Evolutionary conservation across 352 stramenopile species (phyloP).

Genomic region (Pythium sukuiense): DNA sequence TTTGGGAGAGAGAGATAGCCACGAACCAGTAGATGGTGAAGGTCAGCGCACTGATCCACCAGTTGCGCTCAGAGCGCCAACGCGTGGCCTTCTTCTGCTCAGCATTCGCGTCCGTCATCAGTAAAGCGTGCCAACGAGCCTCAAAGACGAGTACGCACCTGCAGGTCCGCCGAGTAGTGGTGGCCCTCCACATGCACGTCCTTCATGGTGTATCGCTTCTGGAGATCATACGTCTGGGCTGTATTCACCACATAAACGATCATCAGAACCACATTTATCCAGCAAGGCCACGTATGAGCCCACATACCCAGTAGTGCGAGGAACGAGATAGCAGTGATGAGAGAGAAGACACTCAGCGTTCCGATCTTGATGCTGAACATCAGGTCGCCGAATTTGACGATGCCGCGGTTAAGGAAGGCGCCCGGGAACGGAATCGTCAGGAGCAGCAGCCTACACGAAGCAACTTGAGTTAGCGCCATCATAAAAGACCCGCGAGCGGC

Average conservation of each 20-base stretch:
- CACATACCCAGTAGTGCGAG: conserved; percentile 46
- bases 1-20: background rate
- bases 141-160: conserved; percentile 32
- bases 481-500: background rate
- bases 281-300: background rate
- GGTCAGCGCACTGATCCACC: conserved; percentile 84
- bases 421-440: conserved; percentile 79
- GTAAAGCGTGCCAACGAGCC: background rate
- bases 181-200: conserved; percentile 35
- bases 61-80: conserved; percentile 79
- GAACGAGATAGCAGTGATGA: conserved; percentile 79
- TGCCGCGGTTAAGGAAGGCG: conserved; percentile 53
- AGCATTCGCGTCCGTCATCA: background rate
- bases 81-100: conserved; percentile 68
- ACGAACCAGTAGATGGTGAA: conserved; percentile 85
- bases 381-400: conserved; percentile 73
- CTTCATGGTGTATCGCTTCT: conserved; percentile 65
- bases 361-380: conserved; percentile 76
- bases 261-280: background rate
- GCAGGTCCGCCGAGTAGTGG: conserved; percentile 74
- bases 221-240: conserved; percentile 78
- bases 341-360: conserved; percentile 67
- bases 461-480: background rate
- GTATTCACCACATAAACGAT: conserved; percentile 1
- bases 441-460: conserved; percentile 50